Evolutionary conservation across 2,329 filamentous ascomycete genomes (phyloP), one percentile per base, ranked within the genome.

Genomic region (Xylariaceae sp.): DNA sequence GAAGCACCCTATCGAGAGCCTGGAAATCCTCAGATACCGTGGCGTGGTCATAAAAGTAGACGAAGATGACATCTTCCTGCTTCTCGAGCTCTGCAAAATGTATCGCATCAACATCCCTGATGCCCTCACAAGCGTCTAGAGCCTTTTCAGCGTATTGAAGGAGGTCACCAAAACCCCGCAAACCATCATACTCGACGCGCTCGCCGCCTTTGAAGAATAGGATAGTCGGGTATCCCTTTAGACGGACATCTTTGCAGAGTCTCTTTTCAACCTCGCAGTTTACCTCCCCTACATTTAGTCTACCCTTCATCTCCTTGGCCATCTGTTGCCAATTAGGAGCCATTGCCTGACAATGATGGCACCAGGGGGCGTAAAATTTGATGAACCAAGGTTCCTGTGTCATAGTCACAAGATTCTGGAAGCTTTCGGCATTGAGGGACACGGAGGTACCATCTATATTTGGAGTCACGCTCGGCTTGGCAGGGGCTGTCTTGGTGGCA

Each of bases 341-440:
- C 80, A 99, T 84, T 36, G 89, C 89, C 73, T 96, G 89, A 72
- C 95, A 99, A 72, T 99, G 94, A 63, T 86, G 84, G 71, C 94
- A 99, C 94, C 92, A 97, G 5, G 94, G 95, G 16, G 90, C 92
- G 70, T 96, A 97, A 70, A 99, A 97, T 72, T 99, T 99, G 78
- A 99, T 85, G 68, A 99, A 96, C 94, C 94, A 99, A 5, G 92
- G 87, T 59, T 97, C 91, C 59, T 88, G 84, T 0, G 90, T 91
- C 69, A 86, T 88, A 2, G 90, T 95, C 44, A 99, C 92, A 36
- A 87, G 76, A 54, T 82, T 84, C 68, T 95, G 87, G 75, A 99
- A 99, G 59, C 78, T 89, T 67, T 96, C 91, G 0, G 88, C 86
- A 2, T 85, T 91, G 49, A 99, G 79, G 6, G 85, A 73, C 32